Percentiles rank a stretch among this genome's conserved stretches.
Evolutionary conservation across 495 filamentous ascomycete genomes (phyloP).

Genomic region (Penicillium macrosclerotiorum): DNA sequence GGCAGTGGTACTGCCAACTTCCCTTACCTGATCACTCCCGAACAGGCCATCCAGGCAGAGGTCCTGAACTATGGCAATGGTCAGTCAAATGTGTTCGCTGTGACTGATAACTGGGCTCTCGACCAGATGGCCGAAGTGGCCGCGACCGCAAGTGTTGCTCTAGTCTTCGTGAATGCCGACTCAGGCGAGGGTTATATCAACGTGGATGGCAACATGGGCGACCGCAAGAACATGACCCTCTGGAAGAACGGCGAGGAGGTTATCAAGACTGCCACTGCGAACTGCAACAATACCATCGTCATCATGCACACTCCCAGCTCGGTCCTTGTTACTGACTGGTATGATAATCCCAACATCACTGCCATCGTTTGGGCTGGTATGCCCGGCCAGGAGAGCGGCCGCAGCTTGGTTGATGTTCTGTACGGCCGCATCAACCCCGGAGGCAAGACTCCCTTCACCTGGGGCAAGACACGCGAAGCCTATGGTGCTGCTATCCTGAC

Average conservation of each 20-base stretch:
- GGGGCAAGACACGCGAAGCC: conserved; percentile 67
- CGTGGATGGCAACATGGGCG: conserved; percentile 82
- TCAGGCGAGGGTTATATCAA: conserved; percentile 84
- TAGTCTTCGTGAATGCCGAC: conserved; percentile 89
- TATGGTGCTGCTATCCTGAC: conserved; percentile 78
- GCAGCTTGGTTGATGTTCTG: conserved; percentile 85
- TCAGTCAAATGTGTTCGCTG: conserved; percentile 57
- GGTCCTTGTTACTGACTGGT: conserved; percentile 74
- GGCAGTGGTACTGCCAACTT: conserved; percentile 87
- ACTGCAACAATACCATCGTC: conserved; percentile 89
- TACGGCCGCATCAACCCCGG: conserved; percentile 87
- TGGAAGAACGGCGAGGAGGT: conserved; percentile 81
- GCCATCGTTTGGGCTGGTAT: conserved; percentile 93
- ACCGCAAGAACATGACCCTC: conserved; percentile 89
- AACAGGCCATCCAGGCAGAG: conserved; percentile 78
- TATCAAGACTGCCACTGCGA: conserved; percentile 69
- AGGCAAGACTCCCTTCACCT: conserved; percentile 85
- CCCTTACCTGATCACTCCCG: conserved; percentile 86
- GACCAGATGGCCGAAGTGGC: conserved; percentile 59
- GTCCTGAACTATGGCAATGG: conserved; percentile 51
- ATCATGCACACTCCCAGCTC: conserved; percentile 85
- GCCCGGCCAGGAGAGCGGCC: conserved; percentile 89
- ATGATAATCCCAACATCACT: conserved; percentile 85
- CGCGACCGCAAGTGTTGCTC: conserved; percentile 63
- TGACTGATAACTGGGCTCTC: conserved; percentile 73